These are phyloP conservation scores for Aspergillus neoniger DNA, from an alignment of 2,329 filamentous ascomycete species.

Conservation along the genomic window DNA sequence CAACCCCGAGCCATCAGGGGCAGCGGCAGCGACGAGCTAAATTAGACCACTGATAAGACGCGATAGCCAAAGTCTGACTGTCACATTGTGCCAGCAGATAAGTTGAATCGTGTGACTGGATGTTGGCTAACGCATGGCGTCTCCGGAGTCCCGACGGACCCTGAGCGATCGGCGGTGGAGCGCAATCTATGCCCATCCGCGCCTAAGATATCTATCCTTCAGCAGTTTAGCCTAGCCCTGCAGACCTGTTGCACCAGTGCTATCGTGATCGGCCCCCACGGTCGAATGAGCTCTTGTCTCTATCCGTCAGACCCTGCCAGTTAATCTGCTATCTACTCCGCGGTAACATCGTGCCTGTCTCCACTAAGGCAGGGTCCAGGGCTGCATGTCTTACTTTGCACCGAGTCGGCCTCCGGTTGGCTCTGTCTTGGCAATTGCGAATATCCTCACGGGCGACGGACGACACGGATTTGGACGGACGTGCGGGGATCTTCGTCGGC, in stretches of 20 bases:
- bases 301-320: not conserved
- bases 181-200: not conserved
- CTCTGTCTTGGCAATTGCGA: not conserved
- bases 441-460: not conserved
- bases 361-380: not conserved
- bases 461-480: not conserved
- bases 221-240: not conserved
- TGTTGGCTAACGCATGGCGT: not conserved
- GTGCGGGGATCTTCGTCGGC: constrained; percentile 9
- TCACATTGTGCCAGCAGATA: constrained; percentile 12
- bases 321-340: not conserved
- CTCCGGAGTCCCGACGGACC: not conserved
- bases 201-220: not conserved
- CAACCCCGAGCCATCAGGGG: not conserved
- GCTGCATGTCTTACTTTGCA: not conserved
- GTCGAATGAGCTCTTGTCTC: not conserved
- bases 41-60: not conserved
- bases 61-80: constrained; percentile 8
- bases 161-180: not conserved
- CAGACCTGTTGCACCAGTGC: not conserved
- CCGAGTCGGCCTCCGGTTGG: not conserved
- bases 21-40: not conserved
- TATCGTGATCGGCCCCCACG: not conserved
- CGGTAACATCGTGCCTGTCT: not conserved
- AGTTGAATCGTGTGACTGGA: not conserved